Base-by-base conservation (phyloP, 768 basidiomycete species). In the Atractiella rhizophila region DNA sequence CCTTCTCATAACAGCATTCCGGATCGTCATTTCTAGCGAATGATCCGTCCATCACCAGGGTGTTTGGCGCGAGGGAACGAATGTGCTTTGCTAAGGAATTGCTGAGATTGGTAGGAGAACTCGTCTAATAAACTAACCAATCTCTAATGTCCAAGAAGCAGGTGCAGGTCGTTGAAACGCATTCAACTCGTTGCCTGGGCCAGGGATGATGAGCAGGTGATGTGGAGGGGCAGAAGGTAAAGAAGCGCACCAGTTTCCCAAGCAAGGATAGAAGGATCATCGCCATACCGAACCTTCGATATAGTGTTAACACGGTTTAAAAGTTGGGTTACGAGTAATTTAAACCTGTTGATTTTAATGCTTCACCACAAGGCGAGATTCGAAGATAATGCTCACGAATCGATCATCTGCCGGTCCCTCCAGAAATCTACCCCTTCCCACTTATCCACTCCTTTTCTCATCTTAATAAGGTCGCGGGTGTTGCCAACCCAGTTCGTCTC, bases 181-280 rank as follows among this genome's bases (percentile, higher is more conserved):
- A n/a, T n/a, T n/a, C n/a, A n/a, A n/a, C n/a, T n/a, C n/a, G n/a
- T n/a, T n/a, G n/a, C n/a, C n/a, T n/a, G n/a, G n/a, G n/a, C n/a
- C n/a, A n/a, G n/a, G n/a, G n/a, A n/a, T n/a, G n/a, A n/a, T n/a
- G n/a, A n/a, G n/a, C n/a, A n/a, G n/a, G n/a, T n/a, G n/a, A n/a
- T n/a, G n/a, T n/a, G n/a, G n/a, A n/a, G n/a, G n/a, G n/a, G n/a
- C n/a, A n/a, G n/a, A n/a, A n/a, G n/a, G n/a, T n/a, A n/a, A n/a
- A n/a, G n/a, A n/a, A n/a, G n/a, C n/a, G n/a, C n/a, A n/a, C 54
- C 50, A 0, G 54, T 55, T 31, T 55, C 52, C 54, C 54, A 55
- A 1, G 46, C 45, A 3, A 55, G 40, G 10, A 55, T 43, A 0
- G 45, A 46, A 5, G 54, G 49, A 37, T 55, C 54, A 15, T 51